Conservation (phyloP, 257 asterid genomes). For the Scutellaria baicalensis region DNA sequence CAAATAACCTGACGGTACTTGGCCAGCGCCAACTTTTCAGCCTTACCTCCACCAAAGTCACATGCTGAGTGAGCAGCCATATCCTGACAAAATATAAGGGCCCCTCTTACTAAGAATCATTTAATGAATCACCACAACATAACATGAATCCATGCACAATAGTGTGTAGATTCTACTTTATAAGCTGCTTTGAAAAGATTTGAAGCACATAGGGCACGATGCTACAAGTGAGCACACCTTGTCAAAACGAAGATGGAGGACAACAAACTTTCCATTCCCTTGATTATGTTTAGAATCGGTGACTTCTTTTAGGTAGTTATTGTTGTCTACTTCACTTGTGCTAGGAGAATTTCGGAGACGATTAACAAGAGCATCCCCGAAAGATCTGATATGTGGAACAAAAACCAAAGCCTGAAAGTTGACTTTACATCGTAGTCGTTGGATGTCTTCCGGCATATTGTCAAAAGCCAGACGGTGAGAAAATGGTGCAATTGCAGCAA, state of each 20-base stretch:
- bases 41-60: slow-evolving; percentile 99
- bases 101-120: not conserved
- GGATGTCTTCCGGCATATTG: slow-evolving; percentile 89
- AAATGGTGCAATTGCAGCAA: slow-evolving; percentile 95
- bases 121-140: not conserved
- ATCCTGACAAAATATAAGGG: slow-evolving; percentile 47
- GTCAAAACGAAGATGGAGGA: slow-evolving; percentile 94
- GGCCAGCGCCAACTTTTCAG: slow-evolving; percentile 90
- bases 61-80: slow-evolving; percentile 99
- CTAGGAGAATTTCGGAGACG: slow-evolving; percentile 57
- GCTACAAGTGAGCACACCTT: slow-evolving; percentile 42
- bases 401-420: slow-evolving; percentile 83
- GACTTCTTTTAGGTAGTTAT: slow-evolving; percentile 41
- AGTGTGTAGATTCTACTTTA: not conserved
- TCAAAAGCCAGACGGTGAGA: slow-evolving; percentile 92
- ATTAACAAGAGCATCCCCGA: slow-evolving; percentile 80
- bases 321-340: slow-evolving; percentile 28
- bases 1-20: slow-evolving; percentile 92
- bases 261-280: slow-evolving; percentile 72
- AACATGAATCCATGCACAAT: not conserved
- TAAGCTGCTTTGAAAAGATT: not conserved
- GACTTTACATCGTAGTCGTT: slow-evolving; percentile 91
- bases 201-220: not conserved
- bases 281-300: slow-evolving; percentile 25
- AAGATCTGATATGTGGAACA: slow-evolving; percentile 83